Evolutionary conservation across 495 filamentous ascomycete species (phyloP).

Genomic region (Pseudomonodictys pantanalensis): DNA sequence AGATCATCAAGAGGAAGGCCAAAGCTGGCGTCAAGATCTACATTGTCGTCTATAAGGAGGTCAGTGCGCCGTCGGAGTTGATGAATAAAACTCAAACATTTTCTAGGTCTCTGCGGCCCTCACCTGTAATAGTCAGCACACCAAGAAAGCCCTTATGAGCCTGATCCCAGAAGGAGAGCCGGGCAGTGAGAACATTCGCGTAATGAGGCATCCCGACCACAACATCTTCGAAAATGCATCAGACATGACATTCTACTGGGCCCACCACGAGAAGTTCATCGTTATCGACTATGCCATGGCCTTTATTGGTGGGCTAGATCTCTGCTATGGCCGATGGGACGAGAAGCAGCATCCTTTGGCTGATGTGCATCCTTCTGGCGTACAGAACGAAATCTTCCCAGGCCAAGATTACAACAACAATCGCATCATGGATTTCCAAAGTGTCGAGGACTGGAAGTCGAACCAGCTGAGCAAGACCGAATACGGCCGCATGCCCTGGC

Average conservation of each 20-base stretch:
- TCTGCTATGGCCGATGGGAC: slow-evolving; percentile 97
- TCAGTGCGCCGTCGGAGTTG: not conserved
- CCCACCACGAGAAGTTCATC: slow-evolving; percentile 95
- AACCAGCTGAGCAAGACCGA: slow-evolving; percentile 92
- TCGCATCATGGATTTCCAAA: slow-evolving; percentile 92
- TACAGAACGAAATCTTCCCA: slow-evolving; percentile 84
- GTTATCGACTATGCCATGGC: slow-evolving; percentile 87
- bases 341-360: slow-evolving; percentile 77
- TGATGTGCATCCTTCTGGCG: slow-evolving; percentile 80
- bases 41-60: slow-evolving; percentile 88
- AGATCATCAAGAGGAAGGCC: slow-evolving; percentile 78
- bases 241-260: slow-evolving; percentile 98
- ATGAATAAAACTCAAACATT: too few species aligned
- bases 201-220: slow-evolving; percentile 94
- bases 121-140: slow-evolving; percentile 89
- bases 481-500: slow-evolving; percentile 96
- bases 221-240: slow-evolving; percentile 90
- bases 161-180: slow-evolving; percentile 77
- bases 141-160: slow-evolving; percentile 75
- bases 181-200: slow-evolving; percentile 79
- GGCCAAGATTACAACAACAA: slow-evolving; percentile 94
- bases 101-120: slow-evolving; percentile 64
- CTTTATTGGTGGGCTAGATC: slow-evolving; percentile 89
- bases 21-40: slow-evolving; percentile 94
- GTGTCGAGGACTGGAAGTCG: slow-evolving; percentile 83